phyloP scores from a whole-genome alignment of 108 stramenopile species.

The Skeletonema tropicum region DNA sequence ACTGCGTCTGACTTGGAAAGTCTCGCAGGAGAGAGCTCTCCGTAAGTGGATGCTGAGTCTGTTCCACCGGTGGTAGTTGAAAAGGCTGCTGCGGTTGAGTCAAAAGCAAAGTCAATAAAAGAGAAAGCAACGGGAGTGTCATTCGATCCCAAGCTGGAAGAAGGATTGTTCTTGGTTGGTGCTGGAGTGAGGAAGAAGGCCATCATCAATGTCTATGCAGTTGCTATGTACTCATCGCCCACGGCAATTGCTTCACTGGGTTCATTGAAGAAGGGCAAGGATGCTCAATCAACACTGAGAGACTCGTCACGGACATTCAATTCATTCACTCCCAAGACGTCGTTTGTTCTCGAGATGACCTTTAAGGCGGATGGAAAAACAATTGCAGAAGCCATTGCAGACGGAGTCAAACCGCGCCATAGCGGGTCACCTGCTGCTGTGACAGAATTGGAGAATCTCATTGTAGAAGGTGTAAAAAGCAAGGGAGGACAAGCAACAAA shows the following conservation, averaged over 20 bases:
- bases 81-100: background rate
- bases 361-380: slow-evolving; percentile 2
- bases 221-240: background rate
- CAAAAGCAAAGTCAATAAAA: background rate
- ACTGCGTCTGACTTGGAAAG: slow-evolving; percentile 32
- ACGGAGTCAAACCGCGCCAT: background rate
- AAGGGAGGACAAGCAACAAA: slow-evolving; percentile 3
- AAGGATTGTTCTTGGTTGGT: slow-evolving; percentile 1
- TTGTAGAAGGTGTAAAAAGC: background rate
- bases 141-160: background rate
- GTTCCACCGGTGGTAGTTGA: background rate
- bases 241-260: background rate
- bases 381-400: slow-evolving; percentile 4
- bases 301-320: slow-evolving; percentile 7
- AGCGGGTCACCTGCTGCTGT: background rate
- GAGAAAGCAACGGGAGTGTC: slow-evolving; percentile 6
- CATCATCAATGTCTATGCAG: slow-evolving; percentile 5
- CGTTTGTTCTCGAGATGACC: slow-evolving; percentile 12
- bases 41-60: background rate
- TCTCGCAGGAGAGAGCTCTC: background rate
- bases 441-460: background rate
- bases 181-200: slow-evolving; percentile 10
- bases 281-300: background rate
- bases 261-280: background rate
- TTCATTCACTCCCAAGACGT: slow-evolving; percentile 7